phyloP scores from a whole-genome alignment of 108 stramenopile genomes.

The Craspedostauros australis region DNA sequence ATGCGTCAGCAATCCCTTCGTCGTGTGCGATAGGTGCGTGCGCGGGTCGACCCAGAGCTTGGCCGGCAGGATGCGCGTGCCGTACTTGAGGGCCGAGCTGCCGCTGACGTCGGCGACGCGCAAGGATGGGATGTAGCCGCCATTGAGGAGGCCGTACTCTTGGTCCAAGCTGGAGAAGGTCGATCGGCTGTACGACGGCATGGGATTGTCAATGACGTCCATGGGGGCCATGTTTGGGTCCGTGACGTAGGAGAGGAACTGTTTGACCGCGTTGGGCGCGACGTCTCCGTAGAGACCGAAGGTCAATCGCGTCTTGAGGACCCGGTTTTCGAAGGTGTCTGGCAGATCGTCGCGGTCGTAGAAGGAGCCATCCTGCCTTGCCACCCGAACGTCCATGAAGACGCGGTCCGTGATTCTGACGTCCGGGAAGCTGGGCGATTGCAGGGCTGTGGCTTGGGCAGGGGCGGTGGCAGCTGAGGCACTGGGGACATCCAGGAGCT shows the following conservation, averaged over 20 bases:
- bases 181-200: constrained; percentile 57
- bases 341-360: constrained; percentile 56
- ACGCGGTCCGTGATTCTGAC: constrained; percentile 60
- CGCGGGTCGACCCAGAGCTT: constrained; percentile 65
- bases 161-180: constrained; percentile 54
- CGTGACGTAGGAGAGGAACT: constrained; percentile 62
- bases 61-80: constrained; percentile 57
- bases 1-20: constrained; percentile 73
- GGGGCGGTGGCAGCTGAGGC: neutral
- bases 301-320: constrained; percentile 47
- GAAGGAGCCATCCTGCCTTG: constrained; percentile 74
- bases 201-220: constrained; percentile 42
- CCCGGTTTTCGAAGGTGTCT: constrained; percentile 51
- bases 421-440: constrained; percentile 4
- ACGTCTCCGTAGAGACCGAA: constrained; percentile 64
- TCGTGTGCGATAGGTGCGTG: constrained; percentile 34
- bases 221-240: neutral
- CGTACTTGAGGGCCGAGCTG: constrained; percentile 54
- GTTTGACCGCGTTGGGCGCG: constrained; percentile 53
- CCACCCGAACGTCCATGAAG: constrained; percentile 70
- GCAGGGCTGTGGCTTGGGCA: neutral
- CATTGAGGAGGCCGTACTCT: constrained; percentile 58
- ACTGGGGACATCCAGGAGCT: too few relatives aligned
- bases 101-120: constrained; percentile 57
- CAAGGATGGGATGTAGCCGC: constrained; percentile 66